These are phyloP conservation scores for Hypomyces perniciosus DNA, from an alignment of 2,329 filamentous ascomycete genomes.

Conservation along the genomic window DNA sequence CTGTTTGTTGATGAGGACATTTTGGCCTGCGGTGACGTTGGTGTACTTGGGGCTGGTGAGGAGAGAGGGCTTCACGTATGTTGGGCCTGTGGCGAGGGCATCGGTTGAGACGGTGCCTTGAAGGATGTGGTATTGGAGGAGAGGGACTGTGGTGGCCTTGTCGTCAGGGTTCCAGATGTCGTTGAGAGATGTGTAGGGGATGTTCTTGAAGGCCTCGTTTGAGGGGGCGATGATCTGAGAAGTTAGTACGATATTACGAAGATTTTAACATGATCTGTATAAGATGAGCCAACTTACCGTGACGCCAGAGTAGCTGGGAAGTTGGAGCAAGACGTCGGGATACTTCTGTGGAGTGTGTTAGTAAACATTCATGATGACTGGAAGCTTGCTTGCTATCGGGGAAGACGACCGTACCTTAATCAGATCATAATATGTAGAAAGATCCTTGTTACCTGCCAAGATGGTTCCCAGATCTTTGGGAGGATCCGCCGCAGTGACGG, in stretches of 20 bases:
- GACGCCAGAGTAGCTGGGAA: conserved; percentile 38
- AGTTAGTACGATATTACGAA: neutral
- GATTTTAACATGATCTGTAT: neutral
- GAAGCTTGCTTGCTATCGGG: neutral
- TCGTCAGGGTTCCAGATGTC: conserved; percentile 41
- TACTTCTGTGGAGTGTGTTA: conserved; percentile 32
- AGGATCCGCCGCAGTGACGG: conserved; percentile 16
- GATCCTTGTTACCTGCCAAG: conserved; percentile 33
- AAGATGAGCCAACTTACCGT: conserved; percentile 31
- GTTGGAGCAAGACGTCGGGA: conserved; percentile 37
- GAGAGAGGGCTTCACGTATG: conserved; percentile 38
- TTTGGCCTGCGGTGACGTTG: conserved; percentile 46
- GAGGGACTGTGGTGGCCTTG: conserved; percentile 36
- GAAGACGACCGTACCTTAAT: conserved; percentile 33
- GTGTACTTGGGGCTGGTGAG: conserved; percentile 37
- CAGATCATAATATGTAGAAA: conserved; percentile 39
- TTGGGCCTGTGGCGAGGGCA: conserved; percentile 30
- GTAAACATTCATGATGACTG: neutral
- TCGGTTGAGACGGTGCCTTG: conserved; percentile 40
- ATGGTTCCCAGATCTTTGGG: conserved; percentile 34
- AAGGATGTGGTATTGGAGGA: conserved; percentile 59
- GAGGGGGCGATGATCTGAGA: conserved; percentile 49
- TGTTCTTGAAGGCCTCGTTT: conserved; percentile 51
- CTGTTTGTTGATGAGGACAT: conserved; percentile 41
- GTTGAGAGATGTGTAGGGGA: conserved; percentile 45